These are phyloP conservation scores for Nannochloropsis gaditana DNA, from an alignment of 108 stramenopile genomes.

Conservation along the genomic window DNA sequence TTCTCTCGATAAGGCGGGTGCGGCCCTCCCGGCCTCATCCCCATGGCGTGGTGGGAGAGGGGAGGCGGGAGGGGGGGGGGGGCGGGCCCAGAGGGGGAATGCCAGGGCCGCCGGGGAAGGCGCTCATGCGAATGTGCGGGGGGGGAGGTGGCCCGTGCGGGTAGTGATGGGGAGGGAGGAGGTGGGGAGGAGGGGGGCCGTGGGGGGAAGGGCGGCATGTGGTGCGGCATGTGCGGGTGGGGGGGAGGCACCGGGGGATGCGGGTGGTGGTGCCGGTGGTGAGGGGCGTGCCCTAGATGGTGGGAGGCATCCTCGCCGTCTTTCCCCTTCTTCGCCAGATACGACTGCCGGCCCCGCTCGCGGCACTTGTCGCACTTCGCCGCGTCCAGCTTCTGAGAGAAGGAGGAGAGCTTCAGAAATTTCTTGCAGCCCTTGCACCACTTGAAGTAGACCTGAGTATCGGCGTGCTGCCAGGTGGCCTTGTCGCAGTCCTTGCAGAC, in stretches of 20 bases:
- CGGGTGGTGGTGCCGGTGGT: slow-evolving; percentile 6
- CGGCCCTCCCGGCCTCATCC: neutral
- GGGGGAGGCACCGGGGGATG: neutral
- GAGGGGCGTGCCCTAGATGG: neutral
- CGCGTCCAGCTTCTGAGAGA: slow-evolving; percentile 30
- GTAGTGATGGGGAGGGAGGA: neutral
- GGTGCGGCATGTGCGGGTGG: neutral
- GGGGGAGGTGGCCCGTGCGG: neutral
- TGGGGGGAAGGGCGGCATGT: neutral
- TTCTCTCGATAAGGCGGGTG: neutral
- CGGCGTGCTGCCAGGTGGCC: slow-evolving; percentile 30
- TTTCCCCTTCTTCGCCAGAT: slow-evolving; percentile 43
- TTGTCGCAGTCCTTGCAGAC: slow-evolving; percentile 46
- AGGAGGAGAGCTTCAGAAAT: slow-evolving; percentile 27
- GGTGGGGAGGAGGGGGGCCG: neutral
- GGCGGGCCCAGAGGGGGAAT: neutral
- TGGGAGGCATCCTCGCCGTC: neutral
- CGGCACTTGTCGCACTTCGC: slow-evolving; percentile 48
- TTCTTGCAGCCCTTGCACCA: slow-evolving; percentile 54
- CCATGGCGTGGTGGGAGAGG: neutral
- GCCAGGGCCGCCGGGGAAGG: neutral
- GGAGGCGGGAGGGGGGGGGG: neutral
- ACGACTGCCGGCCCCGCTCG: slow-evolving; percentile 38
- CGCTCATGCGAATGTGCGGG: neutral
- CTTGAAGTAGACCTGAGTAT: slow-evolving; percentile 31